Base-by-base conservation (phyloP, 2,329 filamentous ascomycete species). In the Phoma herbarum region DNA sequence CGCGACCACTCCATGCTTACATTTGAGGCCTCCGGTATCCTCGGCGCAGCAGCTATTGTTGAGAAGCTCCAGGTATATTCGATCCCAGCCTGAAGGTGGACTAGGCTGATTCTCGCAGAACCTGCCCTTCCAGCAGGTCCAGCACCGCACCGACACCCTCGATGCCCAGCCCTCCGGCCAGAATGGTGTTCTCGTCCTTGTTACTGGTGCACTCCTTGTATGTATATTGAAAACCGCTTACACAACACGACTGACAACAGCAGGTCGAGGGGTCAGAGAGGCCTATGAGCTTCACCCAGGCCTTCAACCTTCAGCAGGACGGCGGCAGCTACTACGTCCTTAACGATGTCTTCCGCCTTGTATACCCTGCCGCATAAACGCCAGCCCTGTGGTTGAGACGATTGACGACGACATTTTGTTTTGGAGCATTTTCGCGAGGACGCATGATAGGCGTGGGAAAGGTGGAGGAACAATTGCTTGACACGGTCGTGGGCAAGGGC, bases 281-380 rank as follows among this genome's bases (percentile, higher is more conserved):
- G 73, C 91, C 92, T 43, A 95, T 97, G 90, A 93, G 87, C 85
- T 99, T 93, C 82, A 89, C 89, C 56, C 93, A 98, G 82, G 82
- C 86, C 56, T 98, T 98, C 86, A 90, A 96, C 79, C 89, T 98
- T 63, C 79, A 87, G 66, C 88, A 87, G 61, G 90, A 93, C 56
- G 90, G 92, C 54, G 67, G 72, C 49, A 89, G 88, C 69, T 88
- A 84, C 80, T 97, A 87, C 78, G 90, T 98, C 76, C 89, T 89
- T 83, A 97, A 98, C 84, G 94, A 98, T 79, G 82, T 98, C 77
- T 98, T 98, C 88, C 91, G 91, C 81, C 86, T 98, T 62, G 86
- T 97, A 69, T 94, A 91, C 80, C 77, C 80, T 44, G 80, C 75
- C 58, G 69, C 73, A 59, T 78, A 76, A 63, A 57, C 48, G 29